A percentile compares a stretch with the other conserved stretches of the same genome.
Conservation (phyloP, 257 asterid species). For the Parsonsia alboflavescens region DNA sequence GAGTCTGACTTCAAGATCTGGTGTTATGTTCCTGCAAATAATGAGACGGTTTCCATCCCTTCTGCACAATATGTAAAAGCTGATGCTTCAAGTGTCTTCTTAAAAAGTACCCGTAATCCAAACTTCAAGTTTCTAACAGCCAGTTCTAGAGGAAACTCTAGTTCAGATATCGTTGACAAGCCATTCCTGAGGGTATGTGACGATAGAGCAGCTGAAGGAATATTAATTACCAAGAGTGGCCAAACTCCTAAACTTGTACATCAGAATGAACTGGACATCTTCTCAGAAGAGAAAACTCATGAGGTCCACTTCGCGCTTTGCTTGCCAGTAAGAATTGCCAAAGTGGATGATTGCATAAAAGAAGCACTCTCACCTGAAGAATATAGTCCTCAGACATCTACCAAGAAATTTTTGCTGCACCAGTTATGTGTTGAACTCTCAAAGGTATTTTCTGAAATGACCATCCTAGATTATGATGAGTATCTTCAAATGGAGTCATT, state of each 20-base stretch:
- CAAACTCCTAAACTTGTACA: slow-evolving; percentile 36
- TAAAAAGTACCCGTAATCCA: slow-evolving; percentile 53
- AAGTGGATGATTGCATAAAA: slow-evolving; percentile 14
- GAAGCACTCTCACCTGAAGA: slow-evolving; percentile 7
- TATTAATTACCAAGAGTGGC: slow-evolving; percentile 33
- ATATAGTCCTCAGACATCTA: slow-evolving; percentile 15
- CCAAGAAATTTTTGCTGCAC: slow-evolving; percentile 25
- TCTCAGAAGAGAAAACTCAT: slow-evolving; percentile 34
- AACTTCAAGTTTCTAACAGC: slow-evolving; percentile 54
- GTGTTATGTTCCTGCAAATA: slow-evolving; percentile 69
- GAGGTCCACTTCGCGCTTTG: slow-evolving; percentile 49
- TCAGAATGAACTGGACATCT: slow-evolving; percentile 37
- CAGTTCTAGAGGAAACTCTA: slow-evolving; percentile 19
- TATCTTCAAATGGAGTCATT: slow-evolving; percentile 47
- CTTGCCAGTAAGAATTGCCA: slow-evolving; percentile 27
- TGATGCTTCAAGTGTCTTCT: slow-evolving; percentile 51
- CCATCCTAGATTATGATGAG: slow-evolving; percentile 28
- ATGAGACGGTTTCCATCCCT: slow-evolving; percentile 49
- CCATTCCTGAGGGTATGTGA: slow-evolving; percentile 47
- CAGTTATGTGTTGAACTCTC: slow-evolving; percentile 30
- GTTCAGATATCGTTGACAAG: slow-evolving; percentile 14
- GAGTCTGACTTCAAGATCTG: slow-evolving; percentile 51
- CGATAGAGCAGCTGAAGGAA: slow-evolving; percentile 65
- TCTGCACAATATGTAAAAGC: slow-evolving; percentile 52
- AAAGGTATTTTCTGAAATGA: slow-evolving; percentile 28